Base-by-base conservation (phyloP, 345 rosid genomes). In the Pseudoturritis turrita region DNA sequence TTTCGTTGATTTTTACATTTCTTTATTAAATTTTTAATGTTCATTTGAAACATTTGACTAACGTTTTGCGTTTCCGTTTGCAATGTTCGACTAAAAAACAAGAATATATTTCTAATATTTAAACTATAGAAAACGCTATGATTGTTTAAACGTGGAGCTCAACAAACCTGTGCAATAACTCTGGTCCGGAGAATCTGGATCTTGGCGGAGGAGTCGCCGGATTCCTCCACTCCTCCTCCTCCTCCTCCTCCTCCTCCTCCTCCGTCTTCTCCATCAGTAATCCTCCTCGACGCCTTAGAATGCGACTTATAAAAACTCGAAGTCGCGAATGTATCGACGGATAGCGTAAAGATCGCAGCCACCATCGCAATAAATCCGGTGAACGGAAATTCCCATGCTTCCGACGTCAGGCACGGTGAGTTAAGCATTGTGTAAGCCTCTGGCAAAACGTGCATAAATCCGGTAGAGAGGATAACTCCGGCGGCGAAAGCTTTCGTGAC, bases 381-480 rank as follows among this genome's bases (percentile, higher is more conserved):
- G 47, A 85, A 85, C 0, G 86, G 88, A 36, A 85, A 85, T 0
- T 75, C 68, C 89, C 85, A 82, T 0, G 83, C 80, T 53, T 72
- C 55, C 0, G 78, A 77, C 12, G 41, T 39, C 0, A 85, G 56
- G 29, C 86, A 85, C 5, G 86, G 81, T 26, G 80, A 73, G 6
- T 68, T 62, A 54, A 83, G 72, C 52, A 79, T 81, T 15, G 18
- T 37, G 21, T 73, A 83, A 4, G 83, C 86, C 28, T 85, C 85
- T 0, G 86, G 83, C 35, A 83, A 66, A 1, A 82, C 73, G 47
- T 84, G 85, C 60, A 84, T 66, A 19, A 84, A 76, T 2, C 81
- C 85, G 0, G 88, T 84, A 1, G 84, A 60, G 0, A 82, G 51
- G 10, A 85, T 85, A n/a, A 85, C 86, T 10, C 89, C 89, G 15